Evolutionary conservation across 2,329 filamentous ascomycete species (phyloP).

Genomic region (Botrytis hyacinthi): DNA sequence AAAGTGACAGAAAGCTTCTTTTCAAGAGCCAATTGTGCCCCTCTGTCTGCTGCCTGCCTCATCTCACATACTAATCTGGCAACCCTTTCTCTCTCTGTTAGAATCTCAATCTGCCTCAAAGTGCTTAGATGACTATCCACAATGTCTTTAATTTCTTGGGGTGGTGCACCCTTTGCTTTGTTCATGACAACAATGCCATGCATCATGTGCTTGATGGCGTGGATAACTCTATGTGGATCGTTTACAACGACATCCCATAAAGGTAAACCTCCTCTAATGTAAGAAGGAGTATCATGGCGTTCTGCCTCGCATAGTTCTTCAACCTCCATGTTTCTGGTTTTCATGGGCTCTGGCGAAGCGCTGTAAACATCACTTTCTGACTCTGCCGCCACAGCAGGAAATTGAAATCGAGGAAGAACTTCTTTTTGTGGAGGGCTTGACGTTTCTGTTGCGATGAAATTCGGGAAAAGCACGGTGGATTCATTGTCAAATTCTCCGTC

Average conservation of each 20-base stretch:
- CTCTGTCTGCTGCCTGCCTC: neutral
- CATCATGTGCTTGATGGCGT: conserved; percentile 21
- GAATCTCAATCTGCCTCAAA: neutral
- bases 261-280: conserved; percentile 8
- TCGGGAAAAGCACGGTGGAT: neutral
- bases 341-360: neutral
- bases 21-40: neutral
- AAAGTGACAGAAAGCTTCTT: neutral
- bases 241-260: neutral
- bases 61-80: neutral
- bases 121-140: neutral
- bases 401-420: conserved; percentile 1
- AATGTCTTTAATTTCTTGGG: neutral
- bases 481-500: neutral
- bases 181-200: neutral
- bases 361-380: neutral
- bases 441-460: neutral
- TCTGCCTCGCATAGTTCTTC: conserved; percentile 12
- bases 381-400: neutral
- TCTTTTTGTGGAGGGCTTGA: neutral
- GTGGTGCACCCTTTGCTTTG: neutral
- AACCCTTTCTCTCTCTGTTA: neutral
- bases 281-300: conserved; percentile 18
- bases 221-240: conserved; percentile 16
- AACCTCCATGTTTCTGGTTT: neutral